Conservation (phyloP, 768 basidiomycete species). For the Agaricus subrufescens region DNA sequence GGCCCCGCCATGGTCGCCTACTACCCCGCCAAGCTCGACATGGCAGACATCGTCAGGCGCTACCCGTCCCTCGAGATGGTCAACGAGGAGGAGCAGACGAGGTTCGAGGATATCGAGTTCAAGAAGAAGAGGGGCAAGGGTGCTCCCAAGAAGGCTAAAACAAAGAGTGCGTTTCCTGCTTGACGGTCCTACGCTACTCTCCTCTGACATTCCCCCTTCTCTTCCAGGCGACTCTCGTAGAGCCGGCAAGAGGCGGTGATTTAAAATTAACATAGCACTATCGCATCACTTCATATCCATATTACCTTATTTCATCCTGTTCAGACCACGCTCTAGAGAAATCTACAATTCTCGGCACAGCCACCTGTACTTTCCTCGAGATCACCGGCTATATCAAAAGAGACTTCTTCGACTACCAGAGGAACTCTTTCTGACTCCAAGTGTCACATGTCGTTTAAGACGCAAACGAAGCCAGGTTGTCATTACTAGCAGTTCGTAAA, state of each 20-base stretch:
- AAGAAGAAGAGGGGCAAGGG: constrained; percentile 78
- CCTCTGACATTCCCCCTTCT: neutral
- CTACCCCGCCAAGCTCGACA: constrained; percentile 62
- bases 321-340: too few species aligned
- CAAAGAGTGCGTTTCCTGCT: constrained; percentile 39
- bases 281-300: too few species aligned
- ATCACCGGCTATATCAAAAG: too few species aligned
- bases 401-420: too few species aligned
- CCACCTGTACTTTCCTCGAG: too few species aligned
- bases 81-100: constrained; percentile 62
- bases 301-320: too few species aligned
- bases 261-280: neutral
- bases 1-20: constrained; percentile 87
- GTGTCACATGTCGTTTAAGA: too few species aligned
- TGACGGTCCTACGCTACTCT: neutral
- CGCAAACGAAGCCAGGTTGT: too few species aligned
- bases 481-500: too few species aligned
- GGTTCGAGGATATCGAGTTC: constrained; percentile 63
- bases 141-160: constrained; percentile 75
- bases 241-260: constrained; percentile 7
- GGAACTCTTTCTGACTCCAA: too few species aligned
- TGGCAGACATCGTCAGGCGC: constrained; percentile 44
- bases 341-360: too few species aligned
- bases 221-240: constrained; percentile 4
- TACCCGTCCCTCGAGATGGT: constrained; percentile 58